These are phyloP conservation scores for Gautieria morchelliformis DNA, from an alignment of 768 basidiomycete species.

Conservation along the genomic window DNA sequence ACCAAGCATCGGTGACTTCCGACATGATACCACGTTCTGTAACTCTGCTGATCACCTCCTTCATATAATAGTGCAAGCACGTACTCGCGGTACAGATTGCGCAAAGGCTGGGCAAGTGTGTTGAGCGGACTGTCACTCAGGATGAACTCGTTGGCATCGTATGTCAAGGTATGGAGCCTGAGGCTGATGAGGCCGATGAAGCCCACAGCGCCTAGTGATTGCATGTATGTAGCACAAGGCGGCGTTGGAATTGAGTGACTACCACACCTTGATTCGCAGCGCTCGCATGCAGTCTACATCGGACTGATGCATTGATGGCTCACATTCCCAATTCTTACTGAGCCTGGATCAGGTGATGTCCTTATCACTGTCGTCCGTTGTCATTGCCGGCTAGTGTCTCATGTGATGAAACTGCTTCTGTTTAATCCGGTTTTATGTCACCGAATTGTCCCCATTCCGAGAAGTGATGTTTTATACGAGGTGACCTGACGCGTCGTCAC, in stretches of 20 bases:
- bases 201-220: too few species aligned
- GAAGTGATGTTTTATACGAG: not conserved
- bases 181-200: not conserved
- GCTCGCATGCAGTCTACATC: too few species aligned
- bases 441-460: not conserved
- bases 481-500: not conserved
- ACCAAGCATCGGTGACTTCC: conserved; percentile 51
- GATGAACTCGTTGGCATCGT: conserved; percentile 31
- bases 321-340: too few species aligned
- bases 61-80: conserved; percentile 61
- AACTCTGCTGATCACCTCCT: not conserved
- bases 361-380: too few species aligned
- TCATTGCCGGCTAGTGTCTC: too few species aligned
- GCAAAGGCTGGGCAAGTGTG: conserved; percentile 37
- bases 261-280: too few species aligned
- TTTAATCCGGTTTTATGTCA: not conserved
- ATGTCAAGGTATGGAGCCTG: not conserved
- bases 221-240: too few species aligned
- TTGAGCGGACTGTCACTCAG: conserved; percentile 36
- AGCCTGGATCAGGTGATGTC: too few species aligned
- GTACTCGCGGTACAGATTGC: conserved; percentile 59
- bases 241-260: too few species aligned
- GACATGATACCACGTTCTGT: not conserved
- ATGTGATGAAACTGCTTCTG: not conserved
- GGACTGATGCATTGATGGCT: too few species aligned